Base-by-base conservation (phyloP, 2,329 filamentous ascomycete species). In the Endocalyx cinctus region DNA sequence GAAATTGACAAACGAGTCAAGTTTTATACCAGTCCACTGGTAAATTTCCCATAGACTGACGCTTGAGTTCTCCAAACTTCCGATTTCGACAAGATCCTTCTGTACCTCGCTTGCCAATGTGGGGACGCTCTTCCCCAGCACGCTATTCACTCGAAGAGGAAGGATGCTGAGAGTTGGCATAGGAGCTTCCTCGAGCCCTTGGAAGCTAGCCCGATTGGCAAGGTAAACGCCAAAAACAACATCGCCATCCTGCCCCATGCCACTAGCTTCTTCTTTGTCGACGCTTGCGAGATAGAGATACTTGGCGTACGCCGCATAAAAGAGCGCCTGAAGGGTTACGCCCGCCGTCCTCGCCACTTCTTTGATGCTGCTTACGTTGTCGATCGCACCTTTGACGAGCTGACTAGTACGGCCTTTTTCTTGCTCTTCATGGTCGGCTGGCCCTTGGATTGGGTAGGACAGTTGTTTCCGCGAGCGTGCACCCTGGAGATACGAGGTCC, bases 1-100 rank as follows among this genome's bases (percentile, higher is more conserved):
- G 44, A 94, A 92, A 55, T 96, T 96, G 48, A 95, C 78, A 60
- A 86, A 90, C 0, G 74, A 79, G 46, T 84, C 74, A 1, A 94
- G 58, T 34, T 59, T 66, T 2, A 87, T 60, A 0, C 82, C 83
- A 0, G 85, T 90, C 87, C 87, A 95, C 12, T 69, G 58, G 14
- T 68, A 59, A 23, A 95, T 80, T 54, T 94, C 81, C 62, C 75
- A 77, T 2, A 95, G 62, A 2, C 77, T 77, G 0, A 77, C 78
- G 2, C 64, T 64, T 0, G 74, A 70, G 50, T 78, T 77, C 29
- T 67, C 70, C 2, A 60, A 58, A 17, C 46, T 68, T 14, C 69
- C 72, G 22, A 95, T 81, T 4, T 64, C 54, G 22, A 72, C 64
- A 1, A 95, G 59, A 48, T 94, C 85, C 1, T 50, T 48, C 50